phyloP scores from a whole-genome alignment of 129 eudicot genomes.

The Pulicaria dysenterica region DNA sequence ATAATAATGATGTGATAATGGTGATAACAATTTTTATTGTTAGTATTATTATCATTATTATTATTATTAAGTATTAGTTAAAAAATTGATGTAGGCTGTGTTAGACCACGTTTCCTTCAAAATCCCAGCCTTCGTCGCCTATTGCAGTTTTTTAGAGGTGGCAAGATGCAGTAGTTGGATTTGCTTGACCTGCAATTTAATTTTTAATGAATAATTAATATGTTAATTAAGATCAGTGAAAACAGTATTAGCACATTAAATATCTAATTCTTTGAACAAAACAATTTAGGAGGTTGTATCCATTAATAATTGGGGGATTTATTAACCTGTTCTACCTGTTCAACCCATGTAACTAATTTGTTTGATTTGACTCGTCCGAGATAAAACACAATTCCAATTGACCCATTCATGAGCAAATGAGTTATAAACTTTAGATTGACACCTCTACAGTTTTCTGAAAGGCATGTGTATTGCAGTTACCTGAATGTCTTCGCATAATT shows the following conservation, averaged over 20 bases:
- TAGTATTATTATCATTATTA: not conserved
- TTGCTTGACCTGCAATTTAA: not conserved
- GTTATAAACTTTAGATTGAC: not conserved
- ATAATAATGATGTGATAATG: slow-evolving; percentile 5
- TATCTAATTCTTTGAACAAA: not conserved
- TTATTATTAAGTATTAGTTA: not conserved
- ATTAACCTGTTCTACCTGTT: not conserved
- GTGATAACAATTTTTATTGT: not conserved
- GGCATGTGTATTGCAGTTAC: slow-evolving; percentile 62
- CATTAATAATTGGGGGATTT: not conserved
- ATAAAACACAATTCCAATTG: not conserved
- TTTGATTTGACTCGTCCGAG: not conserved
- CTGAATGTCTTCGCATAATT: slow-evolving; percentile 97
- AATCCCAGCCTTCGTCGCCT: slow-evolving; percentile 9
- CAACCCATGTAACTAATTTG: not conserved
- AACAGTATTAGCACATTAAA: not conserved
- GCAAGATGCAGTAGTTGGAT: slow-evolving; percentile 2
- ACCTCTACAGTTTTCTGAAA: slow-evolving; percentile 18
- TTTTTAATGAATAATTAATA: not conserved
- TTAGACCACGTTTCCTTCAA: slow-evolving; percentile 16
- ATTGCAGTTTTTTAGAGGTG: slow-evolving; percentile 19
- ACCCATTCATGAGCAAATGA: not conserved
- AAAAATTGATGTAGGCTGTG: not conserved
- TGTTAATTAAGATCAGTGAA: not conserved
- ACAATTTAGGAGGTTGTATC: not conserved